Evolutionary conservation across 306 rosid species (phyloP), one percentile per base, ranked within the genome.

Genomic region (Fragaria nilgerrensis): DNA sequence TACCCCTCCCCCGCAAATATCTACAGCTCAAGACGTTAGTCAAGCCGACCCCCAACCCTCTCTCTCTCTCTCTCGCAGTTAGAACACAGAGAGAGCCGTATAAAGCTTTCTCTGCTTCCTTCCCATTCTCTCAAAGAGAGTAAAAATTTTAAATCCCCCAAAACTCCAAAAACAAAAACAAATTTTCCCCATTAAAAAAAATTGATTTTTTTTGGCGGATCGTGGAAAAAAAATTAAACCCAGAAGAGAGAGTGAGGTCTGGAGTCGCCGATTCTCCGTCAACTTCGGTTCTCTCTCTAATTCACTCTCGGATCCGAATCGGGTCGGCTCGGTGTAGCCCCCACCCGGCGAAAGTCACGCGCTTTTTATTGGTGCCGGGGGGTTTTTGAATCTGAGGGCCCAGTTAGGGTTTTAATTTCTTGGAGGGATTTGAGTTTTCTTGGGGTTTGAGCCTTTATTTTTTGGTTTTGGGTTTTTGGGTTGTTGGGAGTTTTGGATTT

Each of bases 331-430:
- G 15, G 17, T 81, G 74, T 58, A 34, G 68, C 84, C 84, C 77
- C 77, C 62, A 66, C 75, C 62, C 29, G 29, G 83, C 88, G 83
- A 87, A 84, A 85, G 74, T 87, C 80, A 76, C 90, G 89, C 82
- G 36, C 49, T 58, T 29, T 64, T 73, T 80, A 8, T 86, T 44
- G 48, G 48, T 44, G 48, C 48, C 48, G 48, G 61, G 74, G 65
- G 70, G 76, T 86, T 93, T 90, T 82, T 92, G 87, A 91, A 94
- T 92, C 96, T 79, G 95, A 88, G 89, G 90, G 90, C 83, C 82
- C 86, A 67, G 65, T 78, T 80, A 84, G 88, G 84, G 73, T 85
- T 87, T 82, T 77, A 83, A 79, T 72, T 74, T 12, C 34, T 72
- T 61, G 72, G 75, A 74, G 80, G 80, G 86, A 83, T 79, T 84